A percentile compares a stretch with the other conserved stretches of the same genome.
These are phyloP conservation scores for Podosphaera leucotricha DNA, from an alignment of 2,329 filamentous ascomycete genomes.

Conservation along the genomic window DNA sequence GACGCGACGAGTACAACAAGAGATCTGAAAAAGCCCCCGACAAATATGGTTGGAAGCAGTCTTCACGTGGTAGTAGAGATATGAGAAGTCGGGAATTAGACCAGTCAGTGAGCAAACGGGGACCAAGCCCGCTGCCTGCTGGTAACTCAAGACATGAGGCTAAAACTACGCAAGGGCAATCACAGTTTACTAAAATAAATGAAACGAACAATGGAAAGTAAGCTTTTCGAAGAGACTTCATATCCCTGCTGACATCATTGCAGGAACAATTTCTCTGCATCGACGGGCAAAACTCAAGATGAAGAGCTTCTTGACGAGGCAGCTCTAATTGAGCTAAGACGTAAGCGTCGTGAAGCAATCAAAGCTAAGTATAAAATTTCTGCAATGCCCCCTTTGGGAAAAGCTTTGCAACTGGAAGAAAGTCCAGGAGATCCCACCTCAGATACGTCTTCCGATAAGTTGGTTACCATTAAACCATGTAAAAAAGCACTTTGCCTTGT, in stretches of 20 bases:
- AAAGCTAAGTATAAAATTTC: slow-evolving; percentile 56
- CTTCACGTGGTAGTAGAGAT: slow-evolving; percentile 16
- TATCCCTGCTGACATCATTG: not conserved
- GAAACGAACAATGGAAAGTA: slow-evolving; percentile 18
- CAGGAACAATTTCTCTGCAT: slow-evolving; percentile 10
- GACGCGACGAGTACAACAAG: slow-evolving; percentile 5
- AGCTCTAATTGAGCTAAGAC: slow-evolving; percentile 62
- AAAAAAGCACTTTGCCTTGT: not conserved
- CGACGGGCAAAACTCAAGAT: slow-evolving; percentile 20
- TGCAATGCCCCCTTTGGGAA: slow-evolving; percentile 48
- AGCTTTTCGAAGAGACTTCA: not conserved
- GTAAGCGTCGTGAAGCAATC: slow-evolving; percentile 64
- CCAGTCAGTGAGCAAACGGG: slow-evolving; percentile 40
- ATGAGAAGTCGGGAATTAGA: slow-evolving; percentile 26
- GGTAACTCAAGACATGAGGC: slow-evolving; percentile 35
- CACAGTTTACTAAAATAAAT: slow-evolving; percentile 22
- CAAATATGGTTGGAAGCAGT: slow-evolving; percentile 6
- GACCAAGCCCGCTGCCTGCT: slow-evolving; percentile 33
- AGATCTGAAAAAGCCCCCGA: slow-evolving; percentile 8
- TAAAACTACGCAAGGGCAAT: slow-evolving; percentile 43
- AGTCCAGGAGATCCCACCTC: slow-evolving; percentile 14
- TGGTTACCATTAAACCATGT: not conserved
- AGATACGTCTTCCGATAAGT: slow-evolving; percentile 18
- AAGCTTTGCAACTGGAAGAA: slow-evolving; percentile 22
- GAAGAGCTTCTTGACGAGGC: slow-evolving; percentile 52